A percentile compares a stretch with the other conserved stretches of the same genome.
Conservation (phyloP, 495 filamentous ascomycete genomes). For the Copromyces sp. region DNA sequence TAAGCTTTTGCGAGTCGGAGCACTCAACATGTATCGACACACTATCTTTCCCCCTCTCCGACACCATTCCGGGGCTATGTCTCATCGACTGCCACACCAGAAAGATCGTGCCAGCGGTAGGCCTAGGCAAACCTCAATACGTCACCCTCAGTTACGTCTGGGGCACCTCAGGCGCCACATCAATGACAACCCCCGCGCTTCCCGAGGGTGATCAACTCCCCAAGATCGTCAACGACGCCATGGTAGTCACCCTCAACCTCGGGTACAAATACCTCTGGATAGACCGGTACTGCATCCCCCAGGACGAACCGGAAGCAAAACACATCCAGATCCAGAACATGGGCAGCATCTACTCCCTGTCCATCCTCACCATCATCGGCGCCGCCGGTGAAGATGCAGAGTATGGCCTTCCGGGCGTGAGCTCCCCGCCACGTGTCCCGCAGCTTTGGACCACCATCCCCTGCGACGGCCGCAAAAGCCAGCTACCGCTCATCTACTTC, state of each 20-base stretch:
- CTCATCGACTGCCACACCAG: background rate
- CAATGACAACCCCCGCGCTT: background rate
- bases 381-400: slow-evolving; percentile 15
- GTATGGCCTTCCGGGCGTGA: slow-evolving; percentile 23
- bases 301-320: slow-evolving; percentile 7
- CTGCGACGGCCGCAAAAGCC: background rate
- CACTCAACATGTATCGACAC: background rate
- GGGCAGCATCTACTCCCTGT: slow-evolving; percentile 18
- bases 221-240: background rate
- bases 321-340: slow-evolving; percentile 19
- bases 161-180: background rate
- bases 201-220: background rate
- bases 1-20: background rate
- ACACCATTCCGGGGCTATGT: background rate
- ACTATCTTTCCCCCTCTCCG: background rate
- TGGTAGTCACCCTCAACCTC: background rate
- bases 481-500: background rate
- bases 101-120: background rate
- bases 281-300: slow-evolving; percentile 14
- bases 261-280: background rate
- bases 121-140: background rate
- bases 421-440: background rate
- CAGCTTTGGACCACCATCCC: background rate
- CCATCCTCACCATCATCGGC: slow-evolving; percentile 18
- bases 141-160: background rate